Evolutionary conservation across 345 rosid genomes (phyloP).

Genomic region (Bruguiera gymnorhiza): DNA sequence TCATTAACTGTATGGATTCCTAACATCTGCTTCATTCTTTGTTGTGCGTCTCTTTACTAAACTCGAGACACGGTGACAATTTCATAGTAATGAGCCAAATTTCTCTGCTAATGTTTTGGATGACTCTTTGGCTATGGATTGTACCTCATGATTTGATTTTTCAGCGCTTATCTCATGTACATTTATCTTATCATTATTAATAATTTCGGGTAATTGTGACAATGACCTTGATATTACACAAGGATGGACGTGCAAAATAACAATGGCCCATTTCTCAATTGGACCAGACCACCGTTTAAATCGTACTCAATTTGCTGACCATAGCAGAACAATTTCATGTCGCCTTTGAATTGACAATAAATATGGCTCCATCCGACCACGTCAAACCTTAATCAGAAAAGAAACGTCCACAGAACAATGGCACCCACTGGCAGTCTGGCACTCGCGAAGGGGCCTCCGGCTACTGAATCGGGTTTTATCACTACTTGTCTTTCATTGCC

Average conservation of each 20-base stretch:
- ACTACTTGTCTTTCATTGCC: conserved; percentile 16
- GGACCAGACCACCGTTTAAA: no score
- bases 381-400: conserved; percentile 3
- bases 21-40: no score
- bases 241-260: background rate
- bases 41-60: no score
- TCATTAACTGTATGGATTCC: no score
- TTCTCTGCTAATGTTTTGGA: no score
- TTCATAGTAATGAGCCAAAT: no score
- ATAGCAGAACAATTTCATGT: background rate
- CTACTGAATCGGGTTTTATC: background rate
- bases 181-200: background rate
- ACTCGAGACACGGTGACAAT: no score
- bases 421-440: no score
- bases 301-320: conserved; percentile 9
- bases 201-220: background rate
- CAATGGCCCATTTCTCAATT: background rate
- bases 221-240: background rate
- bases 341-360: background rate
- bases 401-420: background rate
- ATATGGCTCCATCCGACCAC: background rate
- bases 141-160: no score
- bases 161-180: no score
- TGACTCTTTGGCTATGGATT: no score
- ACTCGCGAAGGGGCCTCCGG: background rate